These are phyloP conservation scores for Spinellus fusiger DNA, from an alignment of 192 early-diverging fungal genomes.

Conservation along the genomic window DNA sequence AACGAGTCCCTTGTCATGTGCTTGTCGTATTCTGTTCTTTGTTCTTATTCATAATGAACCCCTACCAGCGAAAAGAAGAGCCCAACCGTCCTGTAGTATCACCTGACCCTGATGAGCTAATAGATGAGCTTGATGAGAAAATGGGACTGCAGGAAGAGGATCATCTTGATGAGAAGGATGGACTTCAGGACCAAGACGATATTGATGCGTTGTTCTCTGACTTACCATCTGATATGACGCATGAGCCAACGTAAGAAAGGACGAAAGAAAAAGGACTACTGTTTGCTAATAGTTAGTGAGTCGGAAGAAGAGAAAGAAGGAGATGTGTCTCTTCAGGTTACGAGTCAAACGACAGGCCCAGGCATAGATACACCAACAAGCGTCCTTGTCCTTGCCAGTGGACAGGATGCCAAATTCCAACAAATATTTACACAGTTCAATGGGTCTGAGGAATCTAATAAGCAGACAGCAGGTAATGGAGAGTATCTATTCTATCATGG, in stretches of 20 bases:
- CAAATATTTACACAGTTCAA: background rate
- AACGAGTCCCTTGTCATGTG: no score
- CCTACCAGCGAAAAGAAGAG: constrained; percentile 2
- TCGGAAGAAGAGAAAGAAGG: no score
- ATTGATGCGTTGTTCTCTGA: background rate
- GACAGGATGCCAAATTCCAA: background rate
- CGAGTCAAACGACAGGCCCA: background rate
- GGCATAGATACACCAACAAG: background rate
- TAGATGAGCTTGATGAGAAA: constrained; percentile 19
- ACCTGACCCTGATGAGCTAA: constrained; percentile 3
- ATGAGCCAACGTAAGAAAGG: no score
- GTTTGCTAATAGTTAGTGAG: no score
- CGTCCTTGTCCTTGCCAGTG: background rate
- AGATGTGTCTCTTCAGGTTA: background rate
- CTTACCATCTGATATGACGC: background rate
- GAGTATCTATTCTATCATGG: no score
- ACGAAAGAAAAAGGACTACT: no score
- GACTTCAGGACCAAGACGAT: background rate
- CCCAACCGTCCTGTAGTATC: no score
- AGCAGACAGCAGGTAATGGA: no score
- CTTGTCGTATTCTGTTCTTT: no score
- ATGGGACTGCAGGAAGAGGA: constrained; percentile 1
- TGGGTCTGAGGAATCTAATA: background rate
- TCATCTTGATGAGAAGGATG: constrained; percentile 1
- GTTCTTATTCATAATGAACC: constrained; percentile 2